Evolutionary conservation across 2,329 filamentous ascomycete species (phyloP), one percentile per base, ranked within the genome.

Genomic region (Trichoderma semiorbis): DNA sequence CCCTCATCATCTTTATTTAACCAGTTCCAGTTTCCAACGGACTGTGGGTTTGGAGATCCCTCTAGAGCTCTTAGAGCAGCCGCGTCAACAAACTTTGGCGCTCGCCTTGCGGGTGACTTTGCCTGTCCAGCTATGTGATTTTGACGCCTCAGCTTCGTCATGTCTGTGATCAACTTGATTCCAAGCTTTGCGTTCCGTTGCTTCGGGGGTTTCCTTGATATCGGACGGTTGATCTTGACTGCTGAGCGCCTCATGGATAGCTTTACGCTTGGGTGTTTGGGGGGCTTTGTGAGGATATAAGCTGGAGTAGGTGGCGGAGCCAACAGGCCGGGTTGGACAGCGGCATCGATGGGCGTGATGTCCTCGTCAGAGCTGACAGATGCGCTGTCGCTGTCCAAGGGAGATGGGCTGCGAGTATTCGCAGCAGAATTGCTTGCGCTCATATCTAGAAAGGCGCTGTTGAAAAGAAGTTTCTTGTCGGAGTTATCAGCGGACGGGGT

Each of bases 121-220:
- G 78, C 76, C 8, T 80, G 77, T 47, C 78, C 77, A 14, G 76
- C 77, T 26, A 77, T 79, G 74, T 80, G 85, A 78, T 78, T 84
- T 74, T 79, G 80, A 32, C 83, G 82, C 30, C 82, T 87, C 78
- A 84, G 84, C 73, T 80, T 83, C 73, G 88, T 83, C 83, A 93
- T 91, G 77, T 91, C 90, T 2, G 92, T 94, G 74, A 93, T 89
- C 24, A 94, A 79, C 74, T 84, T 90, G 77, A 93, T 92, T 14
- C 90, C 90, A 10, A 87, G 88, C 80, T 86, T 85, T 70, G 85
- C 84, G 78, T 90, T 88, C 77, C 90, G 84, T 26, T 85, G 84
- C 76, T 88, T 88, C 76, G 92, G 89, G 67, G 89, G 85, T 16
- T 34, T 86, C 85, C 86, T 86, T 4, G 90, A 92, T 77, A 86